These are phyloP conservation scores for Globisporangium uncinulatum DNA, from an alignment of 352 stramenopile species.

Conservation along the genomic window DNA sequence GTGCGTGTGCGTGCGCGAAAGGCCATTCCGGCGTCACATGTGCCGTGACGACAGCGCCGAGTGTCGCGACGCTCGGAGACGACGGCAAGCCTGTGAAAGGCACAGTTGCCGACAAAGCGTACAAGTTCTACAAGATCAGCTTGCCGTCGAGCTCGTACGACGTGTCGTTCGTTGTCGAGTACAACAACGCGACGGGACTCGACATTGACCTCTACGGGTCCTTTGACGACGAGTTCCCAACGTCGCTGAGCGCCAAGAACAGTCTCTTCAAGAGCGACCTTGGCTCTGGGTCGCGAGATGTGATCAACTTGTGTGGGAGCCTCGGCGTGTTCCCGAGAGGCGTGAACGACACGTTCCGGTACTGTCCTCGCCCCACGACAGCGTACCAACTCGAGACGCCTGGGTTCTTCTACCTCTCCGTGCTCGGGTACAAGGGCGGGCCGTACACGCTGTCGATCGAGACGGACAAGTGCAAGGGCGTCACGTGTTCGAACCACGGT, in stretches of 20 bases:
- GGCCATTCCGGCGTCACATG: constrained; percentile 48
- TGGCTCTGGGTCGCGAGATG: constrained; percentile 27
- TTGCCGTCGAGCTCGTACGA: constrained; percentile 61
- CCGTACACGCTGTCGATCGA: constrained; percentile 38
- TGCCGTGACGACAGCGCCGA: constrained; percentile 11
- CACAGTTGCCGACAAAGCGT: constrained; percentile 39
- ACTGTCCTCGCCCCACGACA: constrained; percentile 43
- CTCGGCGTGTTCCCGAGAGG: constrained; percentile 57
- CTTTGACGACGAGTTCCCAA: constrained; percentile 58
- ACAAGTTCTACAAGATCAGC: constrained; percentile 67
- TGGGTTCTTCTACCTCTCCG: constrained; percentile 61
- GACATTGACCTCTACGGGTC: constrained; percentile 74
- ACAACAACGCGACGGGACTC: constrained; percentile 13
- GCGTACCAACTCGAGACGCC: constrained; percentile 50
- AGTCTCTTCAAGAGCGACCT: constrained; percentile 57
- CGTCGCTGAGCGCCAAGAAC: constrained; percentile 33
- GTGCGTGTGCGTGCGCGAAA: constrained; percentile 39
- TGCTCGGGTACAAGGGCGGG: constrained; percentile 48
- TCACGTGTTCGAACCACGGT: constrained; percentile 59
- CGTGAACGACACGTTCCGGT: constrained; percentile 49
- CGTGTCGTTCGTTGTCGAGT: constrained; percentile 51
- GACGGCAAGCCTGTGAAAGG: constrained; percentile 15
- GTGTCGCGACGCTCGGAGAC: constrained; percentile 22
- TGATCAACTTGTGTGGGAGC: constrained; percentile 64
- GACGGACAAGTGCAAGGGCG: constrained; percentile 57